A percentile compares a stretch with the other conserved stretches of the same genome.
phyloP scores from a whole-genome alignment of 2,329 filamentous ascomycete species.

The Hortaea werneckii region DNA sequence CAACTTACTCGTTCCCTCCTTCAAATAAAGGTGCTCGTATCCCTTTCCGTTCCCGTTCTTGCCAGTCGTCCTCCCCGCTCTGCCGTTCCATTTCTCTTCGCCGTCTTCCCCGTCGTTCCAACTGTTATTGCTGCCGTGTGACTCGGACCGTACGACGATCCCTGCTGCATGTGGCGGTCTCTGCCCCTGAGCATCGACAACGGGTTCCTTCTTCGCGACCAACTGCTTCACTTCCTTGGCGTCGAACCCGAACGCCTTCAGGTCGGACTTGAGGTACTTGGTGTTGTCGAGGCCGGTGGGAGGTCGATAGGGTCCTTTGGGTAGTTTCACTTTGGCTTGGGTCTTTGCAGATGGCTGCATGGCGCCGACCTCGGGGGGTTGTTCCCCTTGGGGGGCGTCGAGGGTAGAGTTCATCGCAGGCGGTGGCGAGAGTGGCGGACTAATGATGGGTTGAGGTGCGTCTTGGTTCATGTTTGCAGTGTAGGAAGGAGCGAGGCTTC shows the following conservation, averaged over 20 bases:
- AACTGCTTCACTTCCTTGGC: background rate
- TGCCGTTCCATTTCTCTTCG: background rate
- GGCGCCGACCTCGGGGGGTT: background rate
- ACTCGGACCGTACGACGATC: background rate
- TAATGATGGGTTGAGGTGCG: no score
- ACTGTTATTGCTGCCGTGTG: no score
- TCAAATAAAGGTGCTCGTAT: constrained; percentile 4
- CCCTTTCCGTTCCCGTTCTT: constrained; percentile 1
- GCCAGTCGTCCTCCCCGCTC: background rate
- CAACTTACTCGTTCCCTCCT: constrained; percentile 3
- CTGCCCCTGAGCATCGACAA: background rate
- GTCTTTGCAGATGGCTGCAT: background rate
- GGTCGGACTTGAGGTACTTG: constrained; percentile 3
- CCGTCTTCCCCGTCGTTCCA: no score
- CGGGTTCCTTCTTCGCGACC: background rate
- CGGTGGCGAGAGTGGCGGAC: no score
- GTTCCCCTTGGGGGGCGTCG: background rate
- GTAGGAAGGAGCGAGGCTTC: no score
- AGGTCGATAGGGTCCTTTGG: background rate
- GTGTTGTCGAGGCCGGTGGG: background rate
- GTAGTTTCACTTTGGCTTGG: background rate
- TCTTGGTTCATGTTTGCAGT: no score
- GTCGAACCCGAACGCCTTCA: constrained; percentile 4
- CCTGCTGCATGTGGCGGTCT: background rate
- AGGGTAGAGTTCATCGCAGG: no score